Base-by-base conservation (phyloP, 345 rosid genomes). In the Bruguiera sexangula region DNA sequence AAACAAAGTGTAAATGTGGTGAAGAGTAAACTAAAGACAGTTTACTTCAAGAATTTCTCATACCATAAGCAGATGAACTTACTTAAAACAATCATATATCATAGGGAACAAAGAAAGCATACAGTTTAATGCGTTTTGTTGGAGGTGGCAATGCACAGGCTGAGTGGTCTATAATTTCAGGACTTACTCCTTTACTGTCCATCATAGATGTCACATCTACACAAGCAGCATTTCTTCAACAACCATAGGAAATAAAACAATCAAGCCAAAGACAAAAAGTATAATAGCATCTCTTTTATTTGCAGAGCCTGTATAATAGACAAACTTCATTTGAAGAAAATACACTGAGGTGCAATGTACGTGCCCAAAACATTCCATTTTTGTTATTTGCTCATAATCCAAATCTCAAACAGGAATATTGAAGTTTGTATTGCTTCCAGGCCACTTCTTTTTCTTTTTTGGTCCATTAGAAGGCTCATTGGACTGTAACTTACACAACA, bases 71-170 rank as follows among this genome's bases (percentile, higher is more conserved):
- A 31, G 37, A 69, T 32, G 43, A 65, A 36, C 55, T 54, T 50
- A 64, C 70, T 39, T 60, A 60, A 57, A 79, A 60, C 61, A 66
- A 65, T 59, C 13, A 34, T 29, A 46, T 55, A 52, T 60, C 34
- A 43, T 24, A 71, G 69, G 63, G 50, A 73, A 69, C 21, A 31
- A 62, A 80, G 73, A 60, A 60, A 69, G 43, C 86, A 79, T 84
- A 86, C 88, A 75, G 36, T 81, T 82, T 86, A 74, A 78, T 57
- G 65, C 86, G 86, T 68, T 86, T 86, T 72, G 78, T 73, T 66
- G 88, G 81, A 71, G 85, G 86, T 59, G 71, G 77, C 80, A 75
- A 66, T 62, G n/a, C 67, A 64, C 73, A 70, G 61, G 70, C 77
- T 6, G 81, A 82, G 67, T 69, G 71, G 32, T 71, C 80, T 36